Base-by-base conservation (phyloP, 768 basidiomycete genomes). In the Hericium alpestre region DNA sequence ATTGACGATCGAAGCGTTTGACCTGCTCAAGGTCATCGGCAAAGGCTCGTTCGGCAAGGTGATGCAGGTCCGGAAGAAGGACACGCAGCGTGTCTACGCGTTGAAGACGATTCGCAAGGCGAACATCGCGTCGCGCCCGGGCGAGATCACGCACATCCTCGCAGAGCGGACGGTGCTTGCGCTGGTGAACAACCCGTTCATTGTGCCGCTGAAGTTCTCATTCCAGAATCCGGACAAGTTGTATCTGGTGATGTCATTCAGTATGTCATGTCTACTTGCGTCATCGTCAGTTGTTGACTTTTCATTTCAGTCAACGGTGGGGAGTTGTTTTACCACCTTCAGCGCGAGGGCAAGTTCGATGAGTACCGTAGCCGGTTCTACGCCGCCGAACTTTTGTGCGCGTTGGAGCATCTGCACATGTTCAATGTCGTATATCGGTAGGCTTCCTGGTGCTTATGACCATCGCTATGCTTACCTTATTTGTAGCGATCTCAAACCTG, bases 31-130 rank as follows among this genome's bases (percentile, higher is more conserved):
- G 69, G 95, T 99, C 48, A 95, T 99, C 58, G 94, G 95, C 18
- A 97, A 97, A 72, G 95, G 96, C 11, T 88, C 85, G 59, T 99
- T 99, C 65, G 95, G 96, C 15, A 99, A 99, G 72, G 94, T 95
- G 39, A 98, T 98, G 96, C 95, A 99, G 79, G 95, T 99, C 43
- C 87, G 93, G 55, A 99, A 99, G 75, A 94, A 96, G 74, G 93
- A 99, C 72, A 98, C 96, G 1, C 82, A 91, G 63, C 91, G 96
- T 57, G 89, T 99, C 66, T 99, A 99, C 73, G 95, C 95, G 2
- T 77, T 99, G 65, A 98, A 98, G 76, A 97, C 96, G 3, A 97
- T 98, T 65, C 83, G 94, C 55, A 99, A 99, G 71, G 95, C 95
- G 3, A 92, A 96, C 66, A 98, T 98, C 62, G 96, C 95, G 4